Evolutionary conservation across 2,329 filamentous ascomycete genomes (phyloP).

Genomic region (Pezicula rhizophila): DNA sequence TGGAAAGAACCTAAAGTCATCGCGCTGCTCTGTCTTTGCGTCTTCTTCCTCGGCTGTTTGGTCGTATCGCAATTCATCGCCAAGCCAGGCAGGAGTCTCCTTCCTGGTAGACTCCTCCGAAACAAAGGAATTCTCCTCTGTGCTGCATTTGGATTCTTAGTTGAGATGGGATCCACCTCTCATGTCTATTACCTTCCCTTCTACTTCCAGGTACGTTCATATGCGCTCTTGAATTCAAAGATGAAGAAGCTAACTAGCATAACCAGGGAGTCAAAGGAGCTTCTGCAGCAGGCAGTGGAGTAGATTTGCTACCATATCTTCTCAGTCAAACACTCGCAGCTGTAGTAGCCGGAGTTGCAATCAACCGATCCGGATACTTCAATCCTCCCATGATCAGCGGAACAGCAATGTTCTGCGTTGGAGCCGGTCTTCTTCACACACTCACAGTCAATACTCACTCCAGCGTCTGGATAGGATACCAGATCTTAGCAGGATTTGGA

Average conservation of each 20-base stretch:
- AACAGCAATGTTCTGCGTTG: conserved; percentile 20
- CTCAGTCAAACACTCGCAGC: conserved; percentile 22
- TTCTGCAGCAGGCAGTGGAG: conserved; percentile 30
- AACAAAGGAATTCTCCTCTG: conserved; percentile 26
- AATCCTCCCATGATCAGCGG: conserved; percentile 23
- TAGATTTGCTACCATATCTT: conserved; percentile 25
- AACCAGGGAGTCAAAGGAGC: conserved; percentile 34
- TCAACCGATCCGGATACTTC: conserved; percentile 23
- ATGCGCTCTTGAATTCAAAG: background rate
- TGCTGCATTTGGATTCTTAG: conserved; percentile 12
- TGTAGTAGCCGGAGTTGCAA: conserved; percentile 15
- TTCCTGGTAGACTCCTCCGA: conserved; percentile 29
- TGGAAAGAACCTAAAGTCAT: conserved; percentile 24
- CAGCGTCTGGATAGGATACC: conserved; percentile 6
- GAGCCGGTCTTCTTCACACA: conserved; percentile 25
- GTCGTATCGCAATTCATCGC: conserved; percentile 23
- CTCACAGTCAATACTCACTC: conserved; percentile 10
- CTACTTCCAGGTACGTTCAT: conserved; percentile 9
- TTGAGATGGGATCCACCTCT: background rate
- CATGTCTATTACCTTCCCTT: conserved; percentile 14
- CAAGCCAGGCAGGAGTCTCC: conserved; percentile 27
- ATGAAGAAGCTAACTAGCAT: background rate
- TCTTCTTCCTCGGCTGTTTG: conserved; percentile 8
- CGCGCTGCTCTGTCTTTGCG: background rate
- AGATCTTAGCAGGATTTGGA: conserved; percentile 6